Evolutionary conservation across 23 red algal genomes (phyloP), one percentile per base, ranked within the genome.

Genomic region (Agarophyton chilense): DNA sequence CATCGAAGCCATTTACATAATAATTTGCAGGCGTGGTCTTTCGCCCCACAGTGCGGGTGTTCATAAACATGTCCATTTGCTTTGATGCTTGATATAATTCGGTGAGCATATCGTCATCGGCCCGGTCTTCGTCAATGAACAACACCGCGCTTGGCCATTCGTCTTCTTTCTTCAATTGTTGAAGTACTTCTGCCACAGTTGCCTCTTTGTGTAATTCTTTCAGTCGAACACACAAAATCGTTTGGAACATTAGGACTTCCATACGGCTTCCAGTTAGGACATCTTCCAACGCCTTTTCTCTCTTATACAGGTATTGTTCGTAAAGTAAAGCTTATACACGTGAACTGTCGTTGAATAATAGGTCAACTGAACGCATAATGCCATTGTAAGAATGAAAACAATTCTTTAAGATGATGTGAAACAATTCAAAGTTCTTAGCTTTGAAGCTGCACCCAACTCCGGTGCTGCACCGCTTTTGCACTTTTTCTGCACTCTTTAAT

Each of bases 31-130:
- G 52, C 16, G 89, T 98, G 10, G 66, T 87, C 64, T 98, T 98
- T 66, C 90, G 78, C 25, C 95, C 95, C 34, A 98, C 90, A 5
- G 90, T 98, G 60, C 90, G 91, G n/a, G 90, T 98, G 71, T 87
- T 68, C 2, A 94, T 85, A 40, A 76, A 35, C 19, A 90, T 63
- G 57, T 95, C 63, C 38, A 2, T 82, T 25, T 53, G 34, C 29
- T 55, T 64, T 10, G 81, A 47, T 47, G 64, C 36, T 39, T 67
- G 83, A 51, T 72, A 81, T 21, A 90, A 43, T 52, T 66, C 84
- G 26, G 94, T 78, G 82, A 98, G 95, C 96, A 98, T 98, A 25
- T 94, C 91, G 73, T 94, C 96, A 72, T 98, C 96, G 10, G 90
- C 93, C 31, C 86, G 80, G 60, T 98, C 92, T 38, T 98, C 96